Base-by-base conservation (phyloP, 495 filamentous ascomycete species). In the Aspergillus baeticus region DNA sequence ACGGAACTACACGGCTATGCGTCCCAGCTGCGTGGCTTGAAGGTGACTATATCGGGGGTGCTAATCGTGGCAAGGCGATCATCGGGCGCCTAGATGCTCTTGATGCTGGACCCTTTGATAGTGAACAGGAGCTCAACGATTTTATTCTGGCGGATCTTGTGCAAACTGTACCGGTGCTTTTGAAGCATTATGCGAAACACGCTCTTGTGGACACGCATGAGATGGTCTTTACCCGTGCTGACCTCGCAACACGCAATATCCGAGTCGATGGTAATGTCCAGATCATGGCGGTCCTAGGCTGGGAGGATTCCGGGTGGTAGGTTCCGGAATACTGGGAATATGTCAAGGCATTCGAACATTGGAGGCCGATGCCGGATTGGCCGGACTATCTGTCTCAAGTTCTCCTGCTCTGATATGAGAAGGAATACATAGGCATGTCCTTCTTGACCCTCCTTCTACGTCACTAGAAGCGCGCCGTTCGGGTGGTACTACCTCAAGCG, bases 71-170 rank as follows among this genome's bases (percentile, higher is more conserved):
- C 15, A 49, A 47, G 26, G 58, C 41, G 4, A 31, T 62, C 17
- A 65, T 60, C 22, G 60, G 60, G 7, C 31, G 56, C 15, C 21
- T 34, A 49, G 17, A 34, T 17, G 37, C 55, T 13, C 48, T 60
- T 45, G 55, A 62, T 57, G 61, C 58, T 11, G 68, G 65, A 13
- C 68, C 68, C 8, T 70, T 66, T 53, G 57, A 66, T 14, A 47
- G 55, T 1, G 63, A 66, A 47, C 34, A 41, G 39, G 37, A 57
- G 6, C 68, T 66, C 58, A 68, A 70, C 52, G 57, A 68, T 10
- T 65, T 60, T 54, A 58, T 65, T n/a, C n/a, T 63, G 15, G 55
- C 44, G 18, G 54, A 63, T 46, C 52, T 65, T 35, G 35, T 58
- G 15, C 45, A 37, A 20, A 22, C 44, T 29, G 21, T 20, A 13